Percentiles rank a stretch among this genome's conserved stretches.
phyloP scores from a whole-genome alignment of 345 rosid genomes.

The Dovyalis caffra region DNA sequence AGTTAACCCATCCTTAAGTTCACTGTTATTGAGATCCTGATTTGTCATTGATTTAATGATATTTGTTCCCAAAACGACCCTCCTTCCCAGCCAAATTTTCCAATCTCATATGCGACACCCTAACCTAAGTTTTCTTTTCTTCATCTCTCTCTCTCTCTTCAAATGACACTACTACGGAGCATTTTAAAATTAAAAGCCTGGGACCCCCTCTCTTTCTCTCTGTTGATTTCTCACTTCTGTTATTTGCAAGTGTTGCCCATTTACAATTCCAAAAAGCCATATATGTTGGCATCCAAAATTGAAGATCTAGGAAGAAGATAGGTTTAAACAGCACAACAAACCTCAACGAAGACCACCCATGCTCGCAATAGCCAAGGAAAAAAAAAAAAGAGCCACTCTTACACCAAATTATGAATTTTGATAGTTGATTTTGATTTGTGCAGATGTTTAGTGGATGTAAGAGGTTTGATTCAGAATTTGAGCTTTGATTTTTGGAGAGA shows the following conservation, averaged over 20 bases:
- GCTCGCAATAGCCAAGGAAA: not conserved
- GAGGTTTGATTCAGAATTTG: not conserved
- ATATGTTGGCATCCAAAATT: not conserved
- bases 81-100: not conserved
- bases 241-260: too few species aligned
- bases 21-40: not conserved
- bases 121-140: too few species aligned
- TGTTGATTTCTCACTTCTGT: too few species aligned
- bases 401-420: not conserved
- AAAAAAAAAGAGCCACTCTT: not conserved
- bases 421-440: too few species aligned
- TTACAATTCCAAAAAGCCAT: not conserved
- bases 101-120: too few species aligned
- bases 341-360: not conserved
- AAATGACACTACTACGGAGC: too few species aligned
- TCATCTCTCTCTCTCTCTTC: too few species aligned
- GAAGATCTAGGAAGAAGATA: not conserved
- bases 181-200: too few species aligned
- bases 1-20: not conserved
- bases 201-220: too few species aligned
- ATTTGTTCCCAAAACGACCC: not conserved
- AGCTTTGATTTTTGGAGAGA: not conserved
- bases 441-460: not conserved
- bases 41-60: not conserved
- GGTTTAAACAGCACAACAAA: not conserved